Evolutionary conservation across 1,139 yeast species (phyloP), one percentile per base, ranked within the genome.

Genomic region (Kluyveromyces marxianus): DNA sequence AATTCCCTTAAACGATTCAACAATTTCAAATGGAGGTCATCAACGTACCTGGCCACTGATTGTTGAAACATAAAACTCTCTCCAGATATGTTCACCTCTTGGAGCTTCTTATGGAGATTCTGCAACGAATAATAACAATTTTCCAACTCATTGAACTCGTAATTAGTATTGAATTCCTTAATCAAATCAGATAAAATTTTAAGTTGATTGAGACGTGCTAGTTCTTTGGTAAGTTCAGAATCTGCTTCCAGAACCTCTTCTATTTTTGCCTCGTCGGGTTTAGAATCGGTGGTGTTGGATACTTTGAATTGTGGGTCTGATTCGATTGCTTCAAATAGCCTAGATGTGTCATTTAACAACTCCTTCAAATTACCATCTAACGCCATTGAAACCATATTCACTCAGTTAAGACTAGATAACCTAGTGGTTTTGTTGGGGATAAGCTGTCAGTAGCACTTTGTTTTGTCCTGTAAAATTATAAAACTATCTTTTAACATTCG

Each of bases 71-170:
- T 57, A 34, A 57, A 50, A 25, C 57, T 52, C 39, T 58, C 59
- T 3, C 24, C 35, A 7, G 42, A 14, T 10, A 42, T 26, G 29
- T 46, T 39, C 27, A 45, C 30, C 14, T 29, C 27, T 37, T 49
- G 50, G 14, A 52, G 38, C 45, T 55, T 60, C 37, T 51, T 56
- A 27, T 55, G 52, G 35, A 61, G 39, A 10, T 54, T 50, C 30
- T 54, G 50, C 33, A 62, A 46, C 2, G 64, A 58, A 44, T 58
- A 54, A 40, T 56, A 63, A 41, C 65, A 58, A 48, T 57, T 59
- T 37, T 59, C 65, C 21, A 60, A 50, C 41, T 61, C 65, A 14
- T 49, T 34, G 31, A 53, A 44, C 30, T 56, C 59, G 25, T 55
- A 50, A 44, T 60, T 58, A 3, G 58, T 53, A 28, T 58, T 54